phyloP scores from a whole-genome alignment of 805 yeast genomes.

The Wickerhamiella siamensis region DNA sequence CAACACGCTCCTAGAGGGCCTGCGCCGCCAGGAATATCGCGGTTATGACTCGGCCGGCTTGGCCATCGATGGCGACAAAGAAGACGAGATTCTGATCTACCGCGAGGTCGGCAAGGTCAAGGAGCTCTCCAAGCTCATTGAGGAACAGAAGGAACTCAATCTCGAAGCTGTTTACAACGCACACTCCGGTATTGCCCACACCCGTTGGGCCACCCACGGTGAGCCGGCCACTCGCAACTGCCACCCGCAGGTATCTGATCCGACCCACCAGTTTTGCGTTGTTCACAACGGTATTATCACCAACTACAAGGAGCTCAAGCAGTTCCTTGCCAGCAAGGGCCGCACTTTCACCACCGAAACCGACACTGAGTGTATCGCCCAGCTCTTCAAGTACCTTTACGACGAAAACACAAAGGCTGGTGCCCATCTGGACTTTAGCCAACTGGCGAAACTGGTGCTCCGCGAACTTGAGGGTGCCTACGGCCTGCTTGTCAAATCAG shows the following conservation, averaged over 20 bases:
- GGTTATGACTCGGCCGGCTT: conserved; percentile 97
- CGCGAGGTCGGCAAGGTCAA: conserved; percentile 88
- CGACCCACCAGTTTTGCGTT: conserved; percentile 66
- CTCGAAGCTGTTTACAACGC: conserved; percentile 47
- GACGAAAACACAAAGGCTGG: conserved; percentile 62
- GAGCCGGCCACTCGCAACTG: conserved; percentile 74
- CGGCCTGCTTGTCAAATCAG: conserved; percentile 83
- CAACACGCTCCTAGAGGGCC: conserved; percentile 64
- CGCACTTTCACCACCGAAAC: conserved; percentile 79
- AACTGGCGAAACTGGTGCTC: conserved; percentile 81
- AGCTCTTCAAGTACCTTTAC: conserved; percentile 79
- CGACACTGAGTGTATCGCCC: conserved; percentile 96
- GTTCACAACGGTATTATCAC: conserved; percentile 98
- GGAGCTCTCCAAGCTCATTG: conserved; percentile 52
- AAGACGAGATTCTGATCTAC: conserved; percentile 55
- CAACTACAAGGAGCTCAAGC: conserved; percentile 81
- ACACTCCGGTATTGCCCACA: conserved; percentile 96
- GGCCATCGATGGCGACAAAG: conserved; percentile 81
- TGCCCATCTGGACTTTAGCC: conserved; percentile 58
- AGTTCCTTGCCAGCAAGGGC: conserved; percentile 68
- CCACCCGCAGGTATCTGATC: conserved; percentile 92
- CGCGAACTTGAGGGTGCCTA: conserved; percentile 94
- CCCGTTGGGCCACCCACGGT: conserved; percentile 99
- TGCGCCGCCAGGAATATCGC: conserved; percentile 80
- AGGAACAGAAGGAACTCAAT: conserved; percentile 32